These are phyloP conservation scores for Suillus discolor DNA, from an alignment of 768 basidiomycete genomes.

Conservation along the genomic window DNA sequence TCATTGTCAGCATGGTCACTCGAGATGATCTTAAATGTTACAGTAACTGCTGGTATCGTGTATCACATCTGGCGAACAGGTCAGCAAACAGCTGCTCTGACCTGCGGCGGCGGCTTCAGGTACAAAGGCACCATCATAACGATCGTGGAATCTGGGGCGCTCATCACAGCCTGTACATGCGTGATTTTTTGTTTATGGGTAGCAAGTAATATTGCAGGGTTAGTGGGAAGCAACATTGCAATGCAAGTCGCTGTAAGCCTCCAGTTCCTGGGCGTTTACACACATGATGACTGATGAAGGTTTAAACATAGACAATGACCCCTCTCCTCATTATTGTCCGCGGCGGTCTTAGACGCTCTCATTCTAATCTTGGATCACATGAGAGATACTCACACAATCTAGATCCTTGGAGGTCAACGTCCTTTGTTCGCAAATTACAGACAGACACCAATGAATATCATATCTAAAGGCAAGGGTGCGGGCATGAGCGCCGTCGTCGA, in stretches of 20 bases:
- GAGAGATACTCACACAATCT: background rate
- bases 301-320: background rate
- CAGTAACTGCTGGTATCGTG: background rate
- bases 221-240: background rate
- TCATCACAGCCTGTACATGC: background rate
- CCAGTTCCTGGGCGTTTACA: background rate
- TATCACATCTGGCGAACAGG: background rate
- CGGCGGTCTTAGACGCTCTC: background rate
- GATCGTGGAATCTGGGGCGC: background rate
- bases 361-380: background rate
- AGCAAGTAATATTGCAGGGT: background rate
- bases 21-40: background rate
- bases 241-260: background rate
- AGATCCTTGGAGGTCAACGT: background rate
- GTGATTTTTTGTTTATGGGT: background rate
- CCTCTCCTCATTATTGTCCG: background rate
- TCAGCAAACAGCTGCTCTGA: background rate
- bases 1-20: background rate
- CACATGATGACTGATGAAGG: background rate
- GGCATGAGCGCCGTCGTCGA: no score
- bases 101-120: background rate
- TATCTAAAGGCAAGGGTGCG: background rate
- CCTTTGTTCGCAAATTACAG: no score
- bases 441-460: background rate
- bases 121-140: background rate